These are phyloP conservation scores for Dictyostelium citrinum DNA, from an alignment of 78 protist genomes.

Conservation along the genomic window DNA sequence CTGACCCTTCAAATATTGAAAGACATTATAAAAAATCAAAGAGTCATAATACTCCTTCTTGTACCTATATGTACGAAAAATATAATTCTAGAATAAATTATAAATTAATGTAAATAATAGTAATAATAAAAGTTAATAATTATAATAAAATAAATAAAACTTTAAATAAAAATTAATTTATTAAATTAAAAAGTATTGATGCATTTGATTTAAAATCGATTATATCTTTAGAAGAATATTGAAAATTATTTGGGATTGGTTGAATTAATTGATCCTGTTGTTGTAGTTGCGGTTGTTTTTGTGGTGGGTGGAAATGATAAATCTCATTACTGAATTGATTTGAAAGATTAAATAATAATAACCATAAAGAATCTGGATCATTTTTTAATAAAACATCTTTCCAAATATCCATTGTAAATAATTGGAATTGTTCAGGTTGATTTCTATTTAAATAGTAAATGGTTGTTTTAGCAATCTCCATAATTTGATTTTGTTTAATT, in stretches of 20 bases:
- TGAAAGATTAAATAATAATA: conserved; percentile 32
- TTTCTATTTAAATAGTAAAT: not conserved
- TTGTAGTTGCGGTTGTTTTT: not conserved
- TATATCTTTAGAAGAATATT: not conserved
- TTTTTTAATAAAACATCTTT: not conserved
- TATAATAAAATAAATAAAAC: too few relatives aligned
- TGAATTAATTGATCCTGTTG: not conserved
- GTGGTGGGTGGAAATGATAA: not conserved
- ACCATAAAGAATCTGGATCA: conserved; percentile 45
- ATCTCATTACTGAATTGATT: not conserved
- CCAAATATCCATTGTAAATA: conserved; percentile 24
- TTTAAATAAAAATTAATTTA: not conserved
- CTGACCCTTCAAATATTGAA: not conserved
- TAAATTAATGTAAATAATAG: not conserved
- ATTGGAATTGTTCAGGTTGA: conserved; percentile 46
- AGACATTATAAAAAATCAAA: not conserved
- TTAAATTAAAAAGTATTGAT: not conserved
- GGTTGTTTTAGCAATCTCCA: conserved; percentile 6
- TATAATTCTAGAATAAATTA: not conserved
- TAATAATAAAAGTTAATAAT: too few relatives aligned
- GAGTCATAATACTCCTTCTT: not conserved
- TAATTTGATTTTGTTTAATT: not conserved
- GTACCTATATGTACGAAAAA: not conserved
- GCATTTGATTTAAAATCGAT: conserved; percentile 32
- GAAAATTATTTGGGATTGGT: conserved; percentile 7